Evolutionary conservation across 2,329 filamentous ascomycete species (phyloP).

Genomic region (Penicillium sp.): DNA sequence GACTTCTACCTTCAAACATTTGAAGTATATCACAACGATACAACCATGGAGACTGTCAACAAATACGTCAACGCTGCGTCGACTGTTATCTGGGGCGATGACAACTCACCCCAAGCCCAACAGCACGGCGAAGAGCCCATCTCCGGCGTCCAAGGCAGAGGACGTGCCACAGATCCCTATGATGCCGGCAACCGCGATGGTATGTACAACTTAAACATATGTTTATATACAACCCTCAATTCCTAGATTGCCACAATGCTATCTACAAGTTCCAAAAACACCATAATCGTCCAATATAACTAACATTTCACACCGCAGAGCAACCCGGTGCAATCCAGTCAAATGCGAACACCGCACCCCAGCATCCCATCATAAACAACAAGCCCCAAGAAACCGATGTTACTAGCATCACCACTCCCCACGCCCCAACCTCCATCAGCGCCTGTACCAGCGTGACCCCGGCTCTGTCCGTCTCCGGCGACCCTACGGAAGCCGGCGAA

Average conservation of each 20-base stretch:
- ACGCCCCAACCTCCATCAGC: background rate
- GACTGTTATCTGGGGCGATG: slow-evolving; percentile 52
- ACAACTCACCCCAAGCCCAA: slow-evolving; percentile 25
- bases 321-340: slow-evolving; percentile 28
- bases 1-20: background rate
- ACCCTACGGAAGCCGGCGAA: background rate
- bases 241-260: background rate
- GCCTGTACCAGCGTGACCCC: background rate
- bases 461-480: background rate
- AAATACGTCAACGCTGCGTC: slow-evolving; percentile 51
- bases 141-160: slow-evolving; percentile 68
- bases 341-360: slow-evolving; percentile 25
- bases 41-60: slow-evolving; percentile 64
- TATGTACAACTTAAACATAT: slow-evolving; percentile 31
- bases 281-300: background rate
- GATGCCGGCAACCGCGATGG: slow-evolving; percentile 74
- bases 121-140: slow-evolving; percentile 63
- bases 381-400: background rate
- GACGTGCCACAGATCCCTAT: slow-evolving; percentile 68
- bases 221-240: background rate
- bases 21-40: background rate
- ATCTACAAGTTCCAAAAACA: background rate
- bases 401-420: background rate
- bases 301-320: slow-evolving; percentile 17
- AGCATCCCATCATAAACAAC: slow-evolving; percentile 14